A percentile compares a stretch with the other conserved stretches of the same genome.
Evolutionary conservation across 306 rosid species (phyloP).

Genomic region (Prosopis cineraria): DNA sequence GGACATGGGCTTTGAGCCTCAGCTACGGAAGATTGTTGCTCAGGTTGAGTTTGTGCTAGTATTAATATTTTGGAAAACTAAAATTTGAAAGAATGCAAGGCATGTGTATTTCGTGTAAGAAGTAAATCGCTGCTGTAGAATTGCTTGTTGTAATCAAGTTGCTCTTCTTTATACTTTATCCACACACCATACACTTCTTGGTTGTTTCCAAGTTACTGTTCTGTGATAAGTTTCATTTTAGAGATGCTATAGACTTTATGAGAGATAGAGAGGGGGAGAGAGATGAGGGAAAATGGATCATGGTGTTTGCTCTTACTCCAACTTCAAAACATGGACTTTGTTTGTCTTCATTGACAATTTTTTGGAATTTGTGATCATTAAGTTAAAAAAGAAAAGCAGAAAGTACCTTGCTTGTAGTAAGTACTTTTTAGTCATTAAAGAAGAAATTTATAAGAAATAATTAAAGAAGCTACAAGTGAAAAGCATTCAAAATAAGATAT

Average conservation of each 20-base stretch:
- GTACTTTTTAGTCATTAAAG: background rate
- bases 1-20: slow-evolving; percentile 99
- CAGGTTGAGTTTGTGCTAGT: slow-evolving; percentile 59
- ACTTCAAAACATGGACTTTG: background rate
- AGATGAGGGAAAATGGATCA: background rate
- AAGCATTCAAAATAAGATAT: background rate
- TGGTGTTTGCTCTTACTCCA: background rate
- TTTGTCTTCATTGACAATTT: background rate
- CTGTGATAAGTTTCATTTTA: background rate
- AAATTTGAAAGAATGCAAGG: background rate
- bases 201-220: background rate
- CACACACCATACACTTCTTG: background rate
- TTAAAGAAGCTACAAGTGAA: background rate
- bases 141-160: slow-evolving; percentile 24
- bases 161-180: slow-evolving; percentile 20
- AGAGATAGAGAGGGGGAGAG: background rate
- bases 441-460: background rate
- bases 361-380: background rate
- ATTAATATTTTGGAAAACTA: slow-evolving; percentile 24
- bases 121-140: background rate
- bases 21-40: slow-evolving; percentile 87
- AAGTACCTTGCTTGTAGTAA: background rate
- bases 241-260: background rate
- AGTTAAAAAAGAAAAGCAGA: background rate
- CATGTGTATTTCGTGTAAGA: background rate